phyloP scores from a whole-genome alignment of 306 rosid genomes.

The cucumber (Cucumis sativus) region Cucumber_9930_V3 NC_026658.2:10287001-10287500 shows the following conservation, averaged over 20 bases:
- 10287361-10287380: constrained; percentile 20
- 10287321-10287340: not conserved
- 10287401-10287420: constrained; percentile 8
- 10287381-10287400: constrained; percentile 31
- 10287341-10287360: constrained; percentile 20
- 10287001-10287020: constrained; percentile 59
- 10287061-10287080: constrained; percentile 65
- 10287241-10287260: constrained; percentile 28
- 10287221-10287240: constrained; percentile 53
- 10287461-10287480: constrained; percentile 4
- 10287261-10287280: constrained; percentile 14
- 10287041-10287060: constrained; percentile 78
- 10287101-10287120: constrained; percentile 61
- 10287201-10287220: constrained; percentile 52
- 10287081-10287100: constrained; percentile 47
- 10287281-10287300: not conserved
- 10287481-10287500: constrained; percentile 11
- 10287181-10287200: constrained; percentile 58
- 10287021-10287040: constrained; percentile 68
- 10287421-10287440: constrained; percentile 30
- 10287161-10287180: constrained; percentile 69
- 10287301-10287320: not conserved
- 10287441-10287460: constrained; percentile 13
- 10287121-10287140: constrained; percentile 63
- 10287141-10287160: constrained; percentile 75